Conservation (phyloP, 2,329 filamentous ascomycete genomes). For the Mycosphaerelloides madeirae region DNA sequence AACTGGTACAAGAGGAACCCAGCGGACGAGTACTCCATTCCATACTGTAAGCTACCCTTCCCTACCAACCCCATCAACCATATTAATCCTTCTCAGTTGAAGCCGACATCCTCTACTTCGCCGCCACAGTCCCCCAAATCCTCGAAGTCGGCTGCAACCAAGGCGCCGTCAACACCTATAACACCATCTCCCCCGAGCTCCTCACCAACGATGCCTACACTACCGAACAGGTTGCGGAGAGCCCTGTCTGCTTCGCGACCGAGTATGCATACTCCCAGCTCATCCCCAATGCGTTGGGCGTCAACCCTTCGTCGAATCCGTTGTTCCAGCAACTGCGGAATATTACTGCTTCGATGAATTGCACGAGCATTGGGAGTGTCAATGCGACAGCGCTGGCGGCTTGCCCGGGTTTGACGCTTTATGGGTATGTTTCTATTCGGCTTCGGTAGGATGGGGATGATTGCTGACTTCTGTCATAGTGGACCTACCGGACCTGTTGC, state of each 20-base stretch:
- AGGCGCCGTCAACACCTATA: constrained; percentile 32
- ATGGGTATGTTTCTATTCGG: constrained; percentile 12
- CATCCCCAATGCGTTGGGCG: constrained; percentile 18
- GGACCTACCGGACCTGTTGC: constrained; percentile 27
- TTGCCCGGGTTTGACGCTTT: constrained; percentile 28
- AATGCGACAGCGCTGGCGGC: constrained; percentile 23
- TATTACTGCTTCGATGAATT: constrained; percentile 16
- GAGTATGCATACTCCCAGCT: constrained; percentile 22
- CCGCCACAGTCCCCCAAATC: constrained; percentile 26
- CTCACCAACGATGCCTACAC: constrained; percentile 43
- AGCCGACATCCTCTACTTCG: constrained; percentile 28
- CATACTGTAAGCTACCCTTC: constrained; percentile 12
- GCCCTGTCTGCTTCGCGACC: constrained; percentile 27
- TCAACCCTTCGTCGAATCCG: constrained; percentile 1
- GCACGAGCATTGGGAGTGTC: constrained; percentile 21
- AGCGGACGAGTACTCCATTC: constrained; percentile 29
- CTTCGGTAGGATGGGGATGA: too few relatives aligned
- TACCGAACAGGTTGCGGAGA: constrained; percentile 23
- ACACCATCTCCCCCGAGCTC: constrained; percentile 29
- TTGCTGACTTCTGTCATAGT: too few relatives aligned
- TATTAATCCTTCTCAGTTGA: constrained; percentile 10
- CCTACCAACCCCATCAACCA: too few relatives aligned
- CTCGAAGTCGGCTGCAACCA: constrained; percentile 35
- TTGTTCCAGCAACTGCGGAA: constrained; percentile 12
- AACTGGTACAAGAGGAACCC: constrained; percentile 35